A percentile compares a stretch with the other conserved stretches of the same genome.
Conservation (phyloP, 78 protist genomes). For the Emiliania huxleyi region DNA sequence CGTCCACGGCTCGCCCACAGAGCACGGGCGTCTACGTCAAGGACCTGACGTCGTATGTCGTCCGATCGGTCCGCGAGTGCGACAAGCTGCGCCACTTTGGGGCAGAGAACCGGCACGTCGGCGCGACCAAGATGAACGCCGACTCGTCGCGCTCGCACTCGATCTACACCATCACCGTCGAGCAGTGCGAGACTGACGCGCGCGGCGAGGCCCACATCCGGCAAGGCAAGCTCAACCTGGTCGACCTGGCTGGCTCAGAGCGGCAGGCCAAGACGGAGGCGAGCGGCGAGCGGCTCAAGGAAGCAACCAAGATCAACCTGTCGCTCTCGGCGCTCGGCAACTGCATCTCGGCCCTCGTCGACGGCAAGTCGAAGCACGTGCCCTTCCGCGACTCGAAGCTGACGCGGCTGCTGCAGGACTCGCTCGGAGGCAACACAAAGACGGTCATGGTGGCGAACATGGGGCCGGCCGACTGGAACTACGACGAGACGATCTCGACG, state of each 20-base stretch:
- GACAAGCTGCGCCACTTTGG: conserved; percentile 60
- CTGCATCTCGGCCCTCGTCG: conserved; percentile 77
- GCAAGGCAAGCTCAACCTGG: conserved; percentile 76
- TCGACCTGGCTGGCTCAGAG: conserved; percentile 91
- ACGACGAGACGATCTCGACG: conserved; percentile 76
- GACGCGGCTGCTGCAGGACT: conserved; percentile 86
- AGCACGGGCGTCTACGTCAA: conserved; percentile 54
- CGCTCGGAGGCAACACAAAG: conserved; percentile 86
- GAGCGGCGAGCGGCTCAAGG: conserved; percentile 69
- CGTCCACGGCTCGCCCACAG: background rate
- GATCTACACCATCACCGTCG: conserved; percentile 62
- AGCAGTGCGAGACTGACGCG: background rate
- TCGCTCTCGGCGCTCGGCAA: conserved; percentile 81
- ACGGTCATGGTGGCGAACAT: conserved; percentile 84
- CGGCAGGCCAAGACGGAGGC: conserved; percentile 78
- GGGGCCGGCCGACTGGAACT: conserved; percentile 78
- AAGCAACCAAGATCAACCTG: conserved; percentile 81
- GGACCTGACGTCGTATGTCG: conserved; percentile 59
- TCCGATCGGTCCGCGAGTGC: conserved; percentile 41
- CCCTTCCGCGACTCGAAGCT: conserved; percentile 89
- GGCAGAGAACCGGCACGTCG: conserved; percentile 64
- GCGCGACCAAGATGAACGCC: conserved; percentile 76
- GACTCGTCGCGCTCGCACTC: conserved; percentile 68
- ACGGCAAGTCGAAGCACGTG: conserved; percentile 56
- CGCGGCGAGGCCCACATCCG: conserved; percentile 1